These are phyloP conservation scores for Nothophoma quercina DNA, from an alignment of 2,329 filamentous ascomycete species.

Conservation along the genomic window DNA sequence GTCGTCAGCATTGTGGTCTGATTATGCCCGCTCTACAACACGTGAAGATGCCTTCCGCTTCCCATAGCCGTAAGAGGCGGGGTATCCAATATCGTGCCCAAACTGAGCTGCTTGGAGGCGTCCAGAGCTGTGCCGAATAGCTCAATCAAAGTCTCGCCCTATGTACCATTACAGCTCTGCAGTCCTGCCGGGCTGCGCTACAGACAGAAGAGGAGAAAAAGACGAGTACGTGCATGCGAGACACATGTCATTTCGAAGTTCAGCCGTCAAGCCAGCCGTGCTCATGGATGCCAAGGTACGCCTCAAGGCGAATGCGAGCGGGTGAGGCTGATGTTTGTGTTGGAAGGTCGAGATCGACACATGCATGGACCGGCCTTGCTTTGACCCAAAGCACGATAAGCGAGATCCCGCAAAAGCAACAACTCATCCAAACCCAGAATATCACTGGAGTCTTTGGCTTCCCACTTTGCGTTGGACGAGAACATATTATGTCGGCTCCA, in stretches of 20 bases:
- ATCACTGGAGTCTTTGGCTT: background rate
- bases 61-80: background rate
- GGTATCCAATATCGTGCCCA: background rate
- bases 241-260: background rate
- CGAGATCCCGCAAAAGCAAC: conserved; percentile 13
- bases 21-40: too few species aligned
- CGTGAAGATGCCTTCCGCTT: background rate
- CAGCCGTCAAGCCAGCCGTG: conserved; percentile 1
- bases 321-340: conserved; percentile 4
- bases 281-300: conserved; percentile 4
- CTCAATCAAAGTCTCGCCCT: background rate
- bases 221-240: background rate
- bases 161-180: background rate
- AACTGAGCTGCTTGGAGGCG: background rate
- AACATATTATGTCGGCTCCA: background rate
- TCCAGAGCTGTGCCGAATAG: background rate
- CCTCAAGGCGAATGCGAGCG: background rate
- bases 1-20: too few species aligned
- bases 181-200: background rate
- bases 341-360: conserved; percentile 3
- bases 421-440: conserved; percentile 5
- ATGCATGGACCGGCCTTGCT: background rate
- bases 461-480: background rate
- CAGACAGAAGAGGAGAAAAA: background rate
- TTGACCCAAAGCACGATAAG: conserved; percentile 5